phyloP scores from a whole-genome alignment of 2,329 filamentous ascomycete species.

The Neofusicoccum cordaticola region DNA sequence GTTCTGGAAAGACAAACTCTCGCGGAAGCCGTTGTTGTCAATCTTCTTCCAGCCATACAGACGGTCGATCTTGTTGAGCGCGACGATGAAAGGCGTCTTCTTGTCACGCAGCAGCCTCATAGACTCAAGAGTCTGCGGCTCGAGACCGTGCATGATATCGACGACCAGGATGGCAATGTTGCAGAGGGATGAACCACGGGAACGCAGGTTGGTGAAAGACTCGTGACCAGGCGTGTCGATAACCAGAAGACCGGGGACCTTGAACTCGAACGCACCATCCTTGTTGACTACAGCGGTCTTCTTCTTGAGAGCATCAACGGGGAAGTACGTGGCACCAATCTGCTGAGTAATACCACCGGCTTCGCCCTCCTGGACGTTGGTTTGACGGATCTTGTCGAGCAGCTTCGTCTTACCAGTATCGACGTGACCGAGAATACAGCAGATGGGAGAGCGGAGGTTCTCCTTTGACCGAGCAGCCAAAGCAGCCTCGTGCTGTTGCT shows the following conservation, averaged over 20 bases:
- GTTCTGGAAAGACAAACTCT: conserved; percentile 84
- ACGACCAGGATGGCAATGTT: conserved; percentile 99
- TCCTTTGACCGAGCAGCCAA: conserved; percentile 88
- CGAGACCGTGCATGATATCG: conserved; percentile 99
- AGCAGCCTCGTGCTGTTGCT: conserved; percentile 87
- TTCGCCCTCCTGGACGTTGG: conserved; percentile 98
- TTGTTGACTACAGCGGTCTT: conserved; percentile 94
- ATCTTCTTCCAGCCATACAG: conserved; percentile 99
- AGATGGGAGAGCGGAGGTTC: conserved; percentile 94
- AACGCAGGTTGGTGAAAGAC: conserved; percentile 97
- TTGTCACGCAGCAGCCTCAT: conserved; percentile 90
- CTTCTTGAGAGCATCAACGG: conserved; percentile 83
- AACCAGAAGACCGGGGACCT: conserved; percentile 91
- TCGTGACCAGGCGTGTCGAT: conserved; percentile 99
- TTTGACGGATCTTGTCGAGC: conserved; percentile 96
- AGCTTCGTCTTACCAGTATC: conserved; percentile 99
- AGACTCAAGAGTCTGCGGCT: conserved; percentile 94
- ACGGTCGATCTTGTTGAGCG: conserved; percentile 99
- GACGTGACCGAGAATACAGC: conserved; percentile 99
- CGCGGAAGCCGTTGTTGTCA: conserved; percentile 96
- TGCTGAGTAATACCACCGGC: conserved; percentile 99
- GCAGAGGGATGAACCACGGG: conserved; percentile 94
- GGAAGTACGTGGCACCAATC: conserved; percentile 99
- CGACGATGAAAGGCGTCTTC: conserved; percentile 97
- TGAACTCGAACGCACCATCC: conserved; percentile 89